Evolutionary conservation across 345 rosid species (phyloP).

Genomic region (Nephelium lappaceum): DNA sequence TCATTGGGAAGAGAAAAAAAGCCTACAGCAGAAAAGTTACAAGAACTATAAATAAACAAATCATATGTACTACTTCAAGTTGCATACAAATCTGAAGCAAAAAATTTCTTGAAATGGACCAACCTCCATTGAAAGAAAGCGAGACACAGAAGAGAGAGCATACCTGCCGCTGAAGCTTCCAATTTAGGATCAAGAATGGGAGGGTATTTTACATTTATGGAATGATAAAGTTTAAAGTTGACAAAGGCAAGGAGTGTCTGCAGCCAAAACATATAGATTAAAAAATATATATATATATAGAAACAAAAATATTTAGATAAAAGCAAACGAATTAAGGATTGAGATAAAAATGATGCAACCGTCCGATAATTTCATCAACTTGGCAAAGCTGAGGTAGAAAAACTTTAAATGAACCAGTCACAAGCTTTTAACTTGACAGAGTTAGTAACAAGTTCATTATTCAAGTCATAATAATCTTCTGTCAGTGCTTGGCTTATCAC

Average conservation of each 20-base stretch:
- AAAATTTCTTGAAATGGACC: neutral
- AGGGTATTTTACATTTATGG: slow-evolving; percentile 80
- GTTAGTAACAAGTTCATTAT: neutral
- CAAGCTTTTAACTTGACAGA: neutral
- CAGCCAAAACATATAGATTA: slow-evolving; percentile 27
- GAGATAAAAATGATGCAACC: neutral
- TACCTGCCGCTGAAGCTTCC: slow-evolving; percentile 95
- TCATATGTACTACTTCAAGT: neutral
- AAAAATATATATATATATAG: neutral
- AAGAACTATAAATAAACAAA: neutral
- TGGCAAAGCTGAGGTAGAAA: neutral
- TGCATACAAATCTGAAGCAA: neutral
- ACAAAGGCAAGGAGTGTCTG: slow-evolving; percentile 90
- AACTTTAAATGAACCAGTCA: neutral
- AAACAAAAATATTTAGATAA: neutral
- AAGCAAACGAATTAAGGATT: neutral
- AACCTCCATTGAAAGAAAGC: neutral
- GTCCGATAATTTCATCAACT: neutral
- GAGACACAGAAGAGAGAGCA: slow-evolving; percentile 11
- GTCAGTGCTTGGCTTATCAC: neutral
- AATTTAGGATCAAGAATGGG: slow-evolving; percentile 86
- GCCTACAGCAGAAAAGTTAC: neutral
- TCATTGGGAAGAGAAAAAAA: neutral
- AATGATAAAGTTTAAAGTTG: slow-evolving; percentile 82
- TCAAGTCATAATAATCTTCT: neutral